These are phyloP conservation scores for Apiotrichum montevideense DNA, from an alignment of 1,284 basidiomycete species.

Conservation along the genomic window DNA sequence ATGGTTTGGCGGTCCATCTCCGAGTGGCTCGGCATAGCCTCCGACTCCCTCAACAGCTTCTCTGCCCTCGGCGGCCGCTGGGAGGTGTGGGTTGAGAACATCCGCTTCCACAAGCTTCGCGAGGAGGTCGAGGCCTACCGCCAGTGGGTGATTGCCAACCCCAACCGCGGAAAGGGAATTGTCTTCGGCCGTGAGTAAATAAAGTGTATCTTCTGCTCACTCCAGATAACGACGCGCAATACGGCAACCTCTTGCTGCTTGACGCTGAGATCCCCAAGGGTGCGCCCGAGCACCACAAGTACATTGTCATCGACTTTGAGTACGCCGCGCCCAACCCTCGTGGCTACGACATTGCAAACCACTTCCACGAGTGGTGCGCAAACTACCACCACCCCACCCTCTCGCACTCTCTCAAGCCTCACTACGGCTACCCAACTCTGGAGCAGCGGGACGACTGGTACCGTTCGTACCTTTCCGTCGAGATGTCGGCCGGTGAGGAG, in stretches of 20 bases:
- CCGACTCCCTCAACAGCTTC: constrained; percentile 29
- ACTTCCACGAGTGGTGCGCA: constrained; percentile 92
- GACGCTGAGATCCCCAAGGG: constrained; percentile 52
- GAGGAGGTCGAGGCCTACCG: constrained; percentile 41
- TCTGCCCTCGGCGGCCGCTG: constrained; percentile 28
- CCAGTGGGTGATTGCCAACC: constrained; percentile 31
- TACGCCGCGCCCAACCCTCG: constrained; percentile 84
- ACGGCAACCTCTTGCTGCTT: constrained; percentile 79
- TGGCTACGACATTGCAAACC: constrained; percentile 89
- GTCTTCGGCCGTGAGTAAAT: constrained; percentile 45
- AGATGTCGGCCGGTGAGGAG: constrained; percentile 34
- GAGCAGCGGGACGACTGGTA: constrained; percentile 76
- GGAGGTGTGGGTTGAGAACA: constrained; percentile 39
- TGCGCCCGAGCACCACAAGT: constrained; percentile 54
- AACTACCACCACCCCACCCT: constrained; percentile 66
- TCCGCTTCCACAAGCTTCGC: constrained; percentile 37
- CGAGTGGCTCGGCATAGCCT: constrained; percentile 51
- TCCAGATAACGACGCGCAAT: constrained; percentile 86
- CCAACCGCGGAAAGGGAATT: constrained; percentile 35
- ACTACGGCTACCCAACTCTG: constrained; percentile 64
- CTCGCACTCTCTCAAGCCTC: constrained; percentile 66
- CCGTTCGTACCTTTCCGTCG: constrained; percentile 61
- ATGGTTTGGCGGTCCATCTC: constrained; percentile 58
- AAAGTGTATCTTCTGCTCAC: constrained; percentile 1
- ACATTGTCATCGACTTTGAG: constrained; percentile 93